Conservation (phyloP, 257 asterid species). For the Salvia rosmarinus region DNA sequence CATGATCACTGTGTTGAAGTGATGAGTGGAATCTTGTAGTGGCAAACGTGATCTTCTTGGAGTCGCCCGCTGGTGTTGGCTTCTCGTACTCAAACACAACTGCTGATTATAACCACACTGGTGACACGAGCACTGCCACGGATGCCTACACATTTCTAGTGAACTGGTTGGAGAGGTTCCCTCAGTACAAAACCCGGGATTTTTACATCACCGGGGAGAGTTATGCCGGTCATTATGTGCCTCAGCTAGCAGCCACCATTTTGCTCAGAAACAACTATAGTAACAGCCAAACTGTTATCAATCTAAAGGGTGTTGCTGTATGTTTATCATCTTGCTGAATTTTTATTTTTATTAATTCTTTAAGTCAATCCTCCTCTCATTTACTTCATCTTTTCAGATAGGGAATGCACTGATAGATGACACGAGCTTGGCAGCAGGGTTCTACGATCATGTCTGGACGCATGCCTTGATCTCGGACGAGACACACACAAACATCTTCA, state of each 20-base stretch:
- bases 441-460: conserved; percentile 38
- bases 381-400: conserved; percentile 30
- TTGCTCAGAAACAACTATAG: conserved; percentile 35
- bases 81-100: conserved; percentile 57
- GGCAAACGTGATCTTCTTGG: conserved; percentile 54
- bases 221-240: conserved; percentile 53
- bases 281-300: conserved; percentile 33
- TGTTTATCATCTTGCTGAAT: conserved; percentile 18
- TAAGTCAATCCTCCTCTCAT: not conserved
- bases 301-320: conserved; percentile 51
- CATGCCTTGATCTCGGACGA: conserved; percentile 48
- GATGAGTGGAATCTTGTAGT: conserved; percentile 27
- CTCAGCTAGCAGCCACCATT: conserved; percentile 44
- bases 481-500: conserved; percentile 30
- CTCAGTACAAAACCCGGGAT: conserved; percentile 44
- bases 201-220: conserved; percentile 53
- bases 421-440: conserved; percentile 22
- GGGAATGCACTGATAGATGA: conserved; percentile 43
- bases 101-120: conserved; percentile 34
- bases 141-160: conserved; percentile 48
- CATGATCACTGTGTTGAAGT: not conserved
- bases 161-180: conserved; percentile 58
- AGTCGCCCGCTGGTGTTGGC: conserved; percentile 58
- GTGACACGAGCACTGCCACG: conserved; percentile 40
- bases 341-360: not conserved